Evolutionary conservation across 768 basidiomycete genomes (phyloP), one percentile per base, ranked within the genome.

Genomic region (Amanita brunnescens): DNA sequence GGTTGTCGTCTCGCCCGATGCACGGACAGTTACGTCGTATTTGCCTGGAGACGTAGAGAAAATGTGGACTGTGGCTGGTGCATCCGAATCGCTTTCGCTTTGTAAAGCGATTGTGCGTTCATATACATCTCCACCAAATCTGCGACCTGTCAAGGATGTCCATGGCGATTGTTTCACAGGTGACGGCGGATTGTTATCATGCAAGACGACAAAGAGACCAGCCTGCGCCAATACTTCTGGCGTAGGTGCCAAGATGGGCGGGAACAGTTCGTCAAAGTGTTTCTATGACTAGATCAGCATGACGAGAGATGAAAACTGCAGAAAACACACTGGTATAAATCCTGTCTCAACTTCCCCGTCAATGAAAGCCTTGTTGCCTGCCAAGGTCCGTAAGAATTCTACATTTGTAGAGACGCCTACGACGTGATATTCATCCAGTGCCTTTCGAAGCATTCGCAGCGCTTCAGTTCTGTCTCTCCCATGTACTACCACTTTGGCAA

Each of bases 401-500:
- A 97, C 75, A 60, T 97, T 97, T 5, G 93, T 95, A 9, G 87
- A 80, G 10, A 94, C 85, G 14, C 93, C 93, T 0, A 92, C 91
- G 44, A 96, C 87, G 59, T 85, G 81, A 62, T 95, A 97, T 56
- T 93, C 85, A 48, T 86, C 89, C 35, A 96, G 66, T 3, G 90
- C 91, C 51, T 80, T 81, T 2, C 88, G 70, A 54, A 96, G 73
- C 61, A 90, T 75, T 14, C 90, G 74, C 60, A 97, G 64, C 0
- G 93, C 93, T 61, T 93, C 90, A 2, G 80, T 80, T 18, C 93
- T 78, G 65, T 93, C 87, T 23, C 80, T 70, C 12, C 90, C 93
- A 57, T 91, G 88, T 7, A 89, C 90, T 14, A 97, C 86, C 5
- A 96, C 82, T 64, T 94, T 94, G 2, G 89, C 84, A 53, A 94